phyloP scores from a whole-genome alignment of 2,329 filamentous ascomycete genomes.

The Paradendryphiella salina region DNA sequence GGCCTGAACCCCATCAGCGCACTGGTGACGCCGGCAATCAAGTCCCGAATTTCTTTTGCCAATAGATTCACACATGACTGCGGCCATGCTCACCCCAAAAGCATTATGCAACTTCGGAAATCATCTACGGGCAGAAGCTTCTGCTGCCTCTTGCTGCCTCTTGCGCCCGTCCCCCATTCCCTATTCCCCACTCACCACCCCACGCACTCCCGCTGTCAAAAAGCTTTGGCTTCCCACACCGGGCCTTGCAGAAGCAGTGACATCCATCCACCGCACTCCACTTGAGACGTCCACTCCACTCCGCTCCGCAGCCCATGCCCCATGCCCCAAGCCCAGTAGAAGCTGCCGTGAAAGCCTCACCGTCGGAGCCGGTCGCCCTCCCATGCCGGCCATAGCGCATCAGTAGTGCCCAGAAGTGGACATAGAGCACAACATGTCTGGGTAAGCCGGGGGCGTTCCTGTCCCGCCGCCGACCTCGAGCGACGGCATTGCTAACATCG shows the following conservation, averaged over 20 bases:
- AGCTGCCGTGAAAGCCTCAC: background rate
- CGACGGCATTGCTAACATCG: conserved; percentile 34
- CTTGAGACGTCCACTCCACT: background rate
- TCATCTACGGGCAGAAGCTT: conserved; percentile 6
- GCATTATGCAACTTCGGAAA: conserved; percentile 12
- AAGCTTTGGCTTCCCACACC: conserved; percentile 10
- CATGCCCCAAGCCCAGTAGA: too few species aligned
- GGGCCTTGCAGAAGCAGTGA: conserved; percentile 17
- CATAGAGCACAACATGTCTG: conserved; percentile 23
- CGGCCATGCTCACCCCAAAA: conserved; percentile 18
- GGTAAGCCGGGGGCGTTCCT: conserved; percentile 21
- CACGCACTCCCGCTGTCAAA: conserved; percentile 22
- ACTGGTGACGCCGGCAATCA: conserved; percentile 3
- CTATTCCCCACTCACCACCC: conserved; percentile 14
- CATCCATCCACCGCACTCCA: conserved; percentile 2
- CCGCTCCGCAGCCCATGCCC: too few species aligned
- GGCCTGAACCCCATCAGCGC: background rate
- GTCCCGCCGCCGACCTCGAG: background rate
- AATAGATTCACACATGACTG: conserved; percentile 4
- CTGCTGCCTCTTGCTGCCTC: conserved; percentile 4
- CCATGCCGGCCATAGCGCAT: conserved; percentile 18
- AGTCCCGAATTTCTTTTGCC: conserved; percentile 16
- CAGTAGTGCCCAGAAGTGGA: conserved; percentile 8
- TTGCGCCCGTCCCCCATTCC: conserved; percentile 1
- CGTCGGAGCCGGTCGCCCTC: conserved; percentile 1